Evolutionary conservation across 169 alveolate species (phyloP).

Genomic region (Plasmodium yoelii): DNA sequence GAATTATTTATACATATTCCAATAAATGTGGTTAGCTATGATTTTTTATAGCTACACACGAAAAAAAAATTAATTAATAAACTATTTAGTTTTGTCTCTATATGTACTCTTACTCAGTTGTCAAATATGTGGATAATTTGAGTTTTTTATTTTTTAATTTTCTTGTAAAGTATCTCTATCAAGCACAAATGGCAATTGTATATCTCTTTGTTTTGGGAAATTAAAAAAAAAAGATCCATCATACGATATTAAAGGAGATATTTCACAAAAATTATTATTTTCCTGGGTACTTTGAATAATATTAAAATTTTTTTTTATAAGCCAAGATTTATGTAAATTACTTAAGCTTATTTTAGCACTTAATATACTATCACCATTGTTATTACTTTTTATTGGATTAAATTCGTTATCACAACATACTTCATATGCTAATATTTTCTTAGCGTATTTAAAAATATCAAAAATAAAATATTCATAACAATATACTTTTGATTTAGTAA

Average conservation of each 20-base stretch:
- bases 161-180: neutral
- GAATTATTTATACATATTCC: too few relatives aligned
- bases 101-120: too few relatives aligned
- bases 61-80: too few relatives aligned
- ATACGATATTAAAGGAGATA: slow-evolving; percentile 65
- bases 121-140: too few relatives aligned
- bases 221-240: slow-evolving; percentile 74
- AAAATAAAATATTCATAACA: slow-evolving; percentile 84
- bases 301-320: slow-evolving; percentile 32
- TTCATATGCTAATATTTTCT: slow-evolving; percentile 57
- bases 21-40: too few relatives aligned
- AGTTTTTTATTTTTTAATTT: too few relatives aligned
- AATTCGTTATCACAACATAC: slow-evolving; percentile 43
- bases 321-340: slow-evolving; percentile 60
- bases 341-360: slow-evolving; percentile 59
- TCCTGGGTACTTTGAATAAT: slow-evolving; percentile 16
- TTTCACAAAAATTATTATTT: slow-evolving; percentile 47
- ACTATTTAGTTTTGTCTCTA: too few relatives aligned
- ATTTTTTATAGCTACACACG: too few relatives aligned
- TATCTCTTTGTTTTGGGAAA: slow-evolving; percentile 46
- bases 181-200: slow-evolving; percentile 38
- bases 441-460: slow-evolving; percentile 82
- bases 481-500: slow-evolving; percentile 67
- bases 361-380: slow-evolving; percentile 20
- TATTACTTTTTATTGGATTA: slow-evolving; percentile 60